A percentile compares a stretch with the other conserved stretches of the same genome.
Conservation (phyloP, 148 eudicot genomes). For the Selenicereus undatus region DNA sequence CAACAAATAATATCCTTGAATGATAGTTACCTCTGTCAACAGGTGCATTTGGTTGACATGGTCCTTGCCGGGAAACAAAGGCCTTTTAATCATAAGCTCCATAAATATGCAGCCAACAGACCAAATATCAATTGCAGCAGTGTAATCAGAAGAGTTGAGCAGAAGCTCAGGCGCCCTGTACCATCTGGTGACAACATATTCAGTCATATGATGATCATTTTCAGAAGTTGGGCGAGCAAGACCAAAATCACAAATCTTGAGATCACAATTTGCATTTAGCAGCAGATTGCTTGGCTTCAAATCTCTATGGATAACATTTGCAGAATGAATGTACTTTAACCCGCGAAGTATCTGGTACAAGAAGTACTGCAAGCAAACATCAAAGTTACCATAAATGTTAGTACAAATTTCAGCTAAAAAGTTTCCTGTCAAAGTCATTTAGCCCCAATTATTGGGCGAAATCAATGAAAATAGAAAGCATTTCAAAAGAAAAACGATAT, state of each 20-base stretch:
- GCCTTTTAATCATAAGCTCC: conserved; percentile 87
- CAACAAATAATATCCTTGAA: not conserved
- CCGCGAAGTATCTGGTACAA: conserved; percentile 88
- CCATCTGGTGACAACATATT: conserved; percentile 92
- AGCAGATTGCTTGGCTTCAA: conserved; percentile 84
- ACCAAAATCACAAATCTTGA: conserved; percentile 87
- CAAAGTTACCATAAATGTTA: conserved; percentile 7
- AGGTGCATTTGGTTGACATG: conserved; percentile 86
- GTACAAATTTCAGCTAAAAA: not conserved
- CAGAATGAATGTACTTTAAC: conserved; percentile 80
- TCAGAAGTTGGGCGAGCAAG: conserved; percentile 74
- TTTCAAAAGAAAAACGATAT: too few relatives aligned
- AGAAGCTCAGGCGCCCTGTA: conserved; percentile 87
- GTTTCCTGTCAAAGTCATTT: too few relatives aligned
- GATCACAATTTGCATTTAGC: conserved; percentile 78
- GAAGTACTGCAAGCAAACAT: conserved; percentile 68
- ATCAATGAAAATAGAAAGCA: too few relatives aligned
- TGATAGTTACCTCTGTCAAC: conserved; percentile 59
- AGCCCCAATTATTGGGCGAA: not conserved
- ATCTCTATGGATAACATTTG: conserved; percentile 79
- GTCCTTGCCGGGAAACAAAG: conserved; percentile 78
- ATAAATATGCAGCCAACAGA: conserved; percentile 91
- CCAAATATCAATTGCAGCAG: conserved; percentile 88
- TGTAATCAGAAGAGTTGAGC: conserved; percentile 85
- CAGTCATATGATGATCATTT: conserved; percentile 86